Conservation (phyloP, 1,284 basidiomycete genomes). For the Microbotryum silenes-acaulis region DNA sequence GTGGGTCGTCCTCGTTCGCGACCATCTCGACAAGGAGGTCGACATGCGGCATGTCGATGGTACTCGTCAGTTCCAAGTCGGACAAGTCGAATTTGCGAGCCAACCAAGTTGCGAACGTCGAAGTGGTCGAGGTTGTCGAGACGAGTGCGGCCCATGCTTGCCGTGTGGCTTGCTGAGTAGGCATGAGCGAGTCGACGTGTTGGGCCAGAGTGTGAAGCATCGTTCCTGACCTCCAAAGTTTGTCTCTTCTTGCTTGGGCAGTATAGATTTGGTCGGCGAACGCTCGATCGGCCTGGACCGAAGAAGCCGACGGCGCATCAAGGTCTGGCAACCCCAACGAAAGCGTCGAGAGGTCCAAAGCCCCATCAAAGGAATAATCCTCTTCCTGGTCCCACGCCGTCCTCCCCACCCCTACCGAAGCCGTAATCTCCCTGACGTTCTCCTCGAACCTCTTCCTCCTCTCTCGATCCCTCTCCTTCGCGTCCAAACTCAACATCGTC, state of each 20-base stretch:
- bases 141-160: slow-evolving; percentile 10
- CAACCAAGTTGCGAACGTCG: slow-evolving; percentile 19
- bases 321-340: slow-evolving; percentile 8
- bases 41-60: neutral
- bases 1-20: neutral
- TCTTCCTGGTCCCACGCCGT: neutral
- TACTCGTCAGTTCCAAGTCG: neutral
- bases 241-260: neutral
- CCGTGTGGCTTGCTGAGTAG: neutral
- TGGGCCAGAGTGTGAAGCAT: slow-evolving; percentile 15
- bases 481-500: neutral
- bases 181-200: neutral
- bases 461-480: neutral
- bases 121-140: neutral
- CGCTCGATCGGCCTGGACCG: neutral
- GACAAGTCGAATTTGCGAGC: slow-evolving; percentile 25
- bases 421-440: slow-evolving; percentile 6
- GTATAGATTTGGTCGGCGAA: neutral
- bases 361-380: neutral
- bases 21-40: slow-evolving; percentile 13
- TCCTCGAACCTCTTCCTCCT: slow-evolving; percentile 1
- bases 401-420: neutral
- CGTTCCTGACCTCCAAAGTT: slow-evolving; percentile 17
- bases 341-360: neutral
- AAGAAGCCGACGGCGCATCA: slow-evolving; percentile 6